Percentiles rank a stretch among this genome's conserved stretches.
Conservation (phyloP, 2,329 filamentous ascomycete genomes). For the Aspergillus calidoustus region DNA sequence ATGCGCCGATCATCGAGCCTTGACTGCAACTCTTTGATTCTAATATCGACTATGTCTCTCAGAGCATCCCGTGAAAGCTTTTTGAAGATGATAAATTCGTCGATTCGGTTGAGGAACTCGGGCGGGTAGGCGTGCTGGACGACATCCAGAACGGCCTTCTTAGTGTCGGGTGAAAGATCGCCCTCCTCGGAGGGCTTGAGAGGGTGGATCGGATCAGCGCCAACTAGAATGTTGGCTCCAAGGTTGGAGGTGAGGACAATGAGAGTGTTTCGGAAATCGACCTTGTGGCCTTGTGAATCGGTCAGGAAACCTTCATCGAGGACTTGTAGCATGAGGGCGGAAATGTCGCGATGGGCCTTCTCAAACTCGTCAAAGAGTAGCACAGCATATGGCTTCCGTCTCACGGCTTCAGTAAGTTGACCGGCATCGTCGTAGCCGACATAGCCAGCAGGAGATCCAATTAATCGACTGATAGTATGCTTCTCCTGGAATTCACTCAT, state of each 20-base stretch:
- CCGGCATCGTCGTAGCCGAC: slow-evolving; percentile 97
- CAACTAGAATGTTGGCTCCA: slow-evolving; percentile 87
- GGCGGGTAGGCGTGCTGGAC: slow-evolving; percentile 77
- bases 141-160: slow-evolving; percentile 84
- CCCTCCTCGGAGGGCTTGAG: slow-evolving; percentile 67
- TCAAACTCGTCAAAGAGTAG: slow-evolving; percentile 97
- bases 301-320: slow-evolving; percentile 96
- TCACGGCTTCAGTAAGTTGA: slow-evolving; percentile 91
- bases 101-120: slow-evolving; percentile 94
- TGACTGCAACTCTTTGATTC: slow-evolving; percentile 79
- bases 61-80: slow-evolving; percentile 77
- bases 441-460: slow-evolving; percentile 91
- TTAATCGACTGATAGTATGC: slow-evolving; percentile 90
- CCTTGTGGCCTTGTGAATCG: slow-evolving; percentile 92
- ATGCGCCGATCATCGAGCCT: slow-evolving; percentile 87
- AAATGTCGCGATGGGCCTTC: slow-evolving; percentile 95
- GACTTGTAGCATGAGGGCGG: slow-evolving; percentile 86
- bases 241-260: slow-evolving; percentile 97
- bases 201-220: slow-evolving; percentile 67
- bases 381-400: slow-evolving; percentile 93
- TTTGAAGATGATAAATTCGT: slow-evolving; percentile 97
- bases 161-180: slow-evolving; percentile 73
- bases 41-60: slow-evolving; percentile 91
- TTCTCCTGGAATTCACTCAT: slow-evolving; percentile 99
- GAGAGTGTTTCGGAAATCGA: slow-evolving; percentile 95